These are phyloP conservation scores for Solanum hybrid DNA, from an alignment of 305 asterid species.

Conservation along the genomic window DNA sequence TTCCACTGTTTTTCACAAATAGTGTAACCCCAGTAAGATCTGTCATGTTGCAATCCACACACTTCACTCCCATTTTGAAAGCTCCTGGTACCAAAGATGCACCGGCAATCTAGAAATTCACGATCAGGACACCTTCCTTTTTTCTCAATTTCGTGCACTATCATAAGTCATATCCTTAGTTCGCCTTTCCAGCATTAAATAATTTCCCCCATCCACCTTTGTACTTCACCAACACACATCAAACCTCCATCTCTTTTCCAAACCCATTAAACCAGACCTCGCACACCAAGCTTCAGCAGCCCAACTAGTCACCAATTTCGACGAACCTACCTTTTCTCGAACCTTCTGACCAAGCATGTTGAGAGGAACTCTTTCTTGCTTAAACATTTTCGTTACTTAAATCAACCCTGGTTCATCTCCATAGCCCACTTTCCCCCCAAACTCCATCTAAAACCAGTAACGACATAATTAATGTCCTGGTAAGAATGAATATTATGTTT, in stretches of 20 bases:
- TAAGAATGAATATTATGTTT: not conserved
- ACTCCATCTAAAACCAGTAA: not conserved
- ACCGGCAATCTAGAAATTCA: not conserved
- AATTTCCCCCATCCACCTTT: not conserved
- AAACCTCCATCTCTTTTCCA: not conserved
- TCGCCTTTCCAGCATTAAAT: not conserved
- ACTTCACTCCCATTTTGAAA: not conserved
- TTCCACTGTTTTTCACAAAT: not conserved
- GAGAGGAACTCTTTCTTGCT: not conserved
- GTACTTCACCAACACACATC: not conserved
- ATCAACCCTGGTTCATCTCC: not conserved
- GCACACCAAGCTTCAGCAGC: not conserved
- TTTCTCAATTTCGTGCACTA: not conserved
- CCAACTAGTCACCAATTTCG: not conserved
- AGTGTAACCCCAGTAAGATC: not conserved
- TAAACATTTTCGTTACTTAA: not conserved
- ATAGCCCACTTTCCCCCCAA: not conserved
- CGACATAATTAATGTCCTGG: not conserved
- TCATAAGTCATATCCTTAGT: not conserved
- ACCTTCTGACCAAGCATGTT: not conserved
- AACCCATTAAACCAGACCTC: not conserved
- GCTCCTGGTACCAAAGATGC: not conserved
- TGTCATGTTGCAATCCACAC: not conserved
- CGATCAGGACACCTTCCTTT: not conserved
- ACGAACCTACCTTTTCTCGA: not conserved